Evolutionary conservation across 495 filamentous ascomycete genomes (phyloP), one percentile per base, ranked within the genome.

Genomic region (Podospora anserina): DNA sequence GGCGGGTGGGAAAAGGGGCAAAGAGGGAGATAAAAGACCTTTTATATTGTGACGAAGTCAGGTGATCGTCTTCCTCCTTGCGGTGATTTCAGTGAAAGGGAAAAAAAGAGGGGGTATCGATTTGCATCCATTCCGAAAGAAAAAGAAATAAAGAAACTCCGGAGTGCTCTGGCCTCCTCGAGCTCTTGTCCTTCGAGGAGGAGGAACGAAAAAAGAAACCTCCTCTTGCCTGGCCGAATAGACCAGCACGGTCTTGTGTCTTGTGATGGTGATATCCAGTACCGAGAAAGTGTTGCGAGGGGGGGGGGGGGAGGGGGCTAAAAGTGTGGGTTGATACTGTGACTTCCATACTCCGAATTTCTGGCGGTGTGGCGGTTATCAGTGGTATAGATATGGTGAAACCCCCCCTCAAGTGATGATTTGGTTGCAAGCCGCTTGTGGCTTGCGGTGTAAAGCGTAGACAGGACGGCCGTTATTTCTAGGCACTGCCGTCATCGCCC

Each of bases 401-500:
- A 16, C 18, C 16, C 54, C 53, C 55, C n/a, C 23, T 58, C 5
- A 58, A 15, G 55, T 58, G n/a, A 58, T 26, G 18, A 3, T 20
- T 20, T 4, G n/a, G 0, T 23, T 26, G n/a, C 7, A 26, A 58
- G 55, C 9, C 39, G 39, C 13, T 16, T 13, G 55, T 58, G 55
- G 5, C 4, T 58, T 58, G 7, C 6, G 6, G n/a, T 19, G 55
- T 58, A 5, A 26, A n/a, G 55, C 1, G 55, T 19, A 58, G 55
- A 19, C 65, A 15, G 23, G 55, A 58, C 18, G 55, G 55, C 18
- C 18, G 55, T 58, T 58, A 58, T 26, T 9, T 18, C 68, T 71
- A 77, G 19, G 70, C 70, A 6, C 74, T 72, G n/a, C 68, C 39
- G 23, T 77, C 73, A 28, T 77, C 75, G 20, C 74, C 74, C 74